These are phyloP conservation scores for Flaveria linearis DNA, from an alignment of 129 eudicot genomes.

Conservation along the genomic window DNA sequence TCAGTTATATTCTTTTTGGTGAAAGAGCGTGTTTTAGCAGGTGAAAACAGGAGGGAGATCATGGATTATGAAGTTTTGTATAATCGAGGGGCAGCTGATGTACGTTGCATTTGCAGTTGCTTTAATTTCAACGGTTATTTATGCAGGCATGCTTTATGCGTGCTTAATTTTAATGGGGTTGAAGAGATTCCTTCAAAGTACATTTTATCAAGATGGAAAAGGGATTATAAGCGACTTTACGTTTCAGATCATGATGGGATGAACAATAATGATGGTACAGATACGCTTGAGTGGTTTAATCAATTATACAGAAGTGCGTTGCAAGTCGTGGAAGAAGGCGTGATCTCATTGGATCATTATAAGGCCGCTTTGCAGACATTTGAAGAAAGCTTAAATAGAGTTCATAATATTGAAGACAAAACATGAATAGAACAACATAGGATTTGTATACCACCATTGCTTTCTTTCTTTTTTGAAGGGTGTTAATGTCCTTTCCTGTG, in stretches of 20 bases:
- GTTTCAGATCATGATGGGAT: slow-evolving; percentile 40
- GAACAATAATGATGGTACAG: slow-evolving; percentile 33
- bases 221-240: slow-evolving; percentile 62
- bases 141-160: slow-evolving; percentile 81
- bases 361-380: slow-evolving; percentile 68
- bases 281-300: slow-evolving; percentile 46
- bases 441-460: slow-evolving; percentile 6
- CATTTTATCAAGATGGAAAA: slow-evolving; percentile 68
- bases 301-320: slow-evolving; percentile 71
- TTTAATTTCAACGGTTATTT: slow-evolving; percentile 79
- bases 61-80: slow-evolving; percentile 77
- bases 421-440: slow-evolving; percentile 37
- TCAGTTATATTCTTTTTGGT: slow-evolving; percentile 66
- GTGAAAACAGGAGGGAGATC: slow-evolving; percentile 72
- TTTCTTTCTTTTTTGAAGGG: slow-evolving; percentile 20
- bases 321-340: slow-evolving; percentile 93
- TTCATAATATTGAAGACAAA: slow-evolving; percentile 57
- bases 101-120: slow-evolving; percentile 87
- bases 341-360: slow-evolving; percentile 71
- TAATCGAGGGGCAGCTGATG: slow-evolving; percentile 72
- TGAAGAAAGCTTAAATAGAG: slow-evolving; percentile 76
- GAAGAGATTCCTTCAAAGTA: slow-evolving; percentile 77
- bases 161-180: slow-evolving; percentile 79
- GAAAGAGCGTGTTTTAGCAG: slow-evolving; percentile 67
- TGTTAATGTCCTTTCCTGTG: slow-evolving; percentile 11